A percentile compares a stretch with the other conserved stretches of the same genome.
Conservation (phyloP, 2,329 filamentous ascomycete species). For the Capronia coronata region DNA sequence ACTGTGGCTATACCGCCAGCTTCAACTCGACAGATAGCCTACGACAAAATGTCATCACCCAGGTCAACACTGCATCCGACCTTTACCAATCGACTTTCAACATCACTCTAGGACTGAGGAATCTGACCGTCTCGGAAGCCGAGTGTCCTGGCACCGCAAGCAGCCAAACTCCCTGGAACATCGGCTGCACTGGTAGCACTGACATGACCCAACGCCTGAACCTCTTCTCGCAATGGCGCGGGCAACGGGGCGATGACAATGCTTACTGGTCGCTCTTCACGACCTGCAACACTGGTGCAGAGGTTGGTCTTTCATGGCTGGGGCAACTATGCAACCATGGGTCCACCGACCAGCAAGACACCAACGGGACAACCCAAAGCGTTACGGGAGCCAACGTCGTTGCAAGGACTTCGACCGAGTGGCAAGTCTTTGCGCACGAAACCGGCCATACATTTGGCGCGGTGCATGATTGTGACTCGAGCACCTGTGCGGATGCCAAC, state of each 20-base stretch:
- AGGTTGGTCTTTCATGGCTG: slow-evolving; percentile 89
- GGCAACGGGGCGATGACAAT: slow-evolving; percentile 67
- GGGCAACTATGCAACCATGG: slow-evolving; percentile 70
- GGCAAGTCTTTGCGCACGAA: slow-evolving; percentile 95
- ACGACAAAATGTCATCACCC: slow-evolving; percentile 67
- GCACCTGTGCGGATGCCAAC: slow-evolving; percentile 60
- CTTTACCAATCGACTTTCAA: slow-evolving; percentile 91
- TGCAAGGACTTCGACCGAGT: slow-evolving; percentile 72
- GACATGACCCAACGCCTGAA: slow-evolving; percentile 74
- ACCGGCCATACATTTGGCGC: slow-evolving; percentile 91
- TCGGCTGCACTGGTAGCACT: slow-evolving; percentile 56
- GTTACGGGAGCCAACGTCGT: slow-evolving; percentile 87
- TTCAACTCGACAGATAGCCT: slow-evolving; percentile 63
- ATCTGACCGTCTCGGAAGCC: slow-evolving; percentile 68
- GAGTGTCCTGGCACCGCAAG: slow-evolving; percentile 67
- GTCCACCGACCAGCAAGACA: slow-evolving; percentile 49
- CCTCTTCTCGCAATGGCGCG: slow-evolving; percentile 83
- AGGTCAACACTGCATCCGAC: slow-evolving; percentile 80
- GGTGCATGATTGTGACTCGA: slow-evolving; percentile 77
- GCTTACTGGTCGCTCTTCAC: slow-evolving; percentile 90
- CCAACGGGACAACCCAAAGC: slow-evolving; percentile 53
- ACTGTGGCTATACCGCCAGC: slow-evolving; percentile 74
- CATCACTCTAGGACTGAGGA: slow-evolving; percentile 82
- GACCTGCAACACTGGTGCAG: slow-evolving; percentile 71
- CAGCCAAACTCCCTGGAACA: slow-evolving; percentile 72